Conservation (phyloP, 768 basidiomycete species). For the Postia placenta region DNA sequence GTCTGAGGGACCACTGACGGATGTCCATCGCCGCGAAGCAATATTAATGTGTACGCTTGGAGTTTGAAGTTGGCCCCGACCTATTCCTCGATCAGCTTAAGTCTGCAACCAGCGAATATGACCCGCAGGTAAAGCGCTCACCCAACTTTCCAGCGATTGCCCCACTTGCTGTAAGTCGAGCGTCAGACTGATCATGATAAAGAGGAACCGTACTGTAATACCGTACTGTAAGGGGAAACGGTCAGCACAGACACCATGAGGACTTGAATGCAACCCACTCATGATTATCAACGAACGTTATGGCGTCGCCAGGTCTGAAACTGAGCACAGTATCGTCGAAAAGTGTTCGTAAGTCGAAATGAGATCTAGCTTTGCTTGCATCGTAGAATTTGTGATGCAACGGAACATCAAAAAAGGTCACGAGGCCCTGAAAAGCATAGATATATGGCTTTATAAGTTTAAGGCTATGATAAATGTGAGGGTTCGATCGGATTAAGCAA, state of each 20-base stretch:
- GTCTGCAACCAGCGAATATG: too few species aligned
- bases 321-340: slow-evolving; percentile 65
- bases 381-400: slow-evolving; percentile 78
- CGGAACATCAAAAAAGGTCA: slow-evolving; percentile 88
- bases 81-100: slow-evolving; percentile 30
- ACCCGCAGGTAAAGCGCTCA: too few species aligned
- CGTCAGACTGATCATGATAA: neutral
- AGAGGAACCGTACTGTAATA: slow-evolving; percentile 24
- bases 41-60: slow-evolving; percentile 77
- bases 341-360: slow-evolving; percentile 74
- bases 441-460: slow-evolving; percentile 52
- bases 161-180: slow-evolving; percentile 48
- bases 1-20: slow-evolving; percentile 46
- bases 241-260: neutral
- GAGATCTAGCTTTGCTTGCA: slow-evolving; percentile 61
- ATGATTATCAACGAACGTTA: slow-evolving; percentile 89
- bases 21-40: slow-evolving; percentile 62
- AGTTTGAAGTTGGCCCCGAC: slow-evolving; percentile 67
- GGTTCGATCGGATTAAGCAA: neutral
- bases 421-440: slow-evolving; percentile 58
- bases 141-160: slow-evolving; percentile 77
- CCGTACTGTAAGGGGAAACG: slow-evolving; percentile 43
- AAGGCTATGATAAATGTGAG: slow-evolving; percentile 29
- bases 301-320: slow-evolving; percentile 68
- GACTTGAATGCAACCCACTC: slow-evolving; percentile 46